Evolutionary conservation across 257 asterid species (phyloP).

Genomic region (Solanum stenotomum): DNA sequence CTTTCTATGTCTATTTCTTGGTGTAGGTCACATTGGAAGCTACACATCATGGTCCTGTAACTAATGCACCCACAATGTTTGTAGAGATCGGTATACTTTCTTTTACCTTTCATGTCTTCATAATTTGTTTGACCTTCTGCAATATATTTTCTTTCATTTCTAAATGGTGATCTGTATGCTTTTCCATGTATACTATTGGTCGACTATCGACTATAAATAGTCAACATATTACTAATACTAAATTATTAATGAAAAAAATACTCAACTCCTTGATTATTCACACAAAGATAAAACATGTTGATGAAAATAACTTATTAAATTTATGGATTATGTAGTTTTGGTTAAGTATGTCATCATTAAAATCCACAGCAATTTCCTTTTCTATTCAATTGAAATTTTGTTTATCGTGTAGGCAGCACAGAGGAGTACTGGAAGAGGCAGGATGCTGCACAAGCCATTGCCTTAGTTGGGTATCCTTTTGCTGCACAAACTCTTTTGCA

Average conservation of each 20-base stretch:
- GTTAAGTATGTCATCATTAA: background rate
- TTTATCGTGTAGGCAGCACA: conserved; percentile 21
- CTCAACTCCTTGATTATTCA: background rate
- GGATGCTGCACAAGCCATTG: conserved; percentile 36
- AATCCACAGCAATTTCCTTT: background rate
- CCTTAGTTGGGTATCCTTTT: conserved; percentile 25
- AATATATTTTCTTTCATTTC: background rate
- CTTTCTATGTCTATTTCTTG: background rate
- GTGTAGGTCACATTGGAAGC: conserved; percentile 31
- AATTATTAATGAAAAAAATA: background rate
- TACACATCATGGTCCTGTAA: conserved; percentile 33
- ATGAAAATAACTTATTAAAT: background rate
- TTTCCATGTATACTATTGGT: background rate
- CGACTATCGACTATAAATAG: background rate
- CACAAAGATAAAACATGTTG: background rate
- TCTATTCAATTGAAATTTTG: background rate
- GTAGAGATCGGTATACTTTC: conserved; percentile 25
- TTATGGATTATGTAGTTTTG: background rate
- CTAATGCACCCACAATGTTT: conserved; percentile 29
- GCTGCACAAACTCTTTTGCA: background rate
- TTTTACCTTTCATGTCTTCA: background rate
- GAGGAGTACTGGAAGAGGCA: conserved; percentile 39
- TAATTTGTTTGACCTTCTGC: background rate
- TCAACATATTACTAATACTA: background rate
- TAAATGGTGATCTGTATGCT: background rate